Evolutionary conservation across 2,329 filamentous ascomycete species (phyloP).

Genomic region (Hymenoscyphus fructigenus): DNA sequence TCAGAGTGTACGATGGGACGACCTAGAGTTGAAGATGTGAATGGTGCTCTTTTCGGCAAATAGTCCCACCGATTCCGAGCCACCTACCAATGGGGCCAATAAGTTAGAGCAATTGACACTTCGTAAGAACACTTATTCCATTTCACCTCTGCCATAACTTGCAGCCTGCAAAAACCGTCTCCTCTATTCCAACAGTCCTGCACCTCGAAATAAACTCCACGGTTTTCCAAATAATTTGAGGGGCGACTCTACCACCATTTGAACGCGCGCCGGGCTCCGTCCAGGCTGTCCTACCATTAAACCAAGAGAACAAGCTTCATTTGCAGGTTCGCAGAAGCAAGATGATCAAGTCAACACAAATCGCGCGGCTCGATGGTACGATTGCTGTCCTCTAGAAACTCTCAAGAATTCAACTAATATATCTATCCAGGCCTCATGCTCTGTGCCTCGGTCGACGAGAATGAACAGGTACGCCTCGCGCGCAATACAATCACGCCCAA

Average conservation of each 20-base stretch:
- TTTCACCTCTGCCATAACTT: neutral
- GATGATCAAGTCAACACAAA: constrained; percentile 86
- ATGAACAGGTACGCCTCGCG: constrained; percentile 56
- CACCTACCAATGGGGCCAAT: neutral
- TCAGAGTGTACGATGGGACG: neutral
- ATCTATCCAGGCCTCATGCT: constrained; percentile 76
- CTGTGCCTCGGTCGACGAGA: constrained; percentile 88
- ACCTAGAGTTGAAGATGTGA: neutral
- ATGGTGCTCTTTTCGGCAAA: neutral
- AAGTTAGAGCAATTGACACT: neutral
- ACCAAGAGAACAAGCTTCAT: neutral
- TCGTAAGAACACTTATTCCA: neutral
- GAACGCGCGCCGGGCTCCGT: neutral
- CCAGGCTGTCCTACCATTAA: neutral
- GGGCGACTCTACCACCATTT: neutral
- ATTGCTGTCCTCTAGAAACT: neutral
- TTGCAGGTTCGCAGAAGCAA: constrained; percentile 12
- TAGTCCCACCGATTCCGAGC: neutral
- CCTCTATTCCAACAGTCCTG: neutral
- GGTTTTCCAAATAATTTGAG: neutral
- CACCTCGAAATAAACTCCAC: neutral
- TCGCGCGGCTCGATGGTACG: constrained; percentile 85
- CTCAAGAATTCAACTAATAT: neutral
- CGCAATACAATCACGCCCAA: neutral
- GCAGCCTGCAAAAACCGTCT: neutral